Percentiles rank a stretch among this genome's conserved stretches.
These are phyloP conservation scores for Neophaeococcomyces mojaviensis DNA, from an alignment of 2,329 filamentous ascomycete genomes.

Conservation along the genomic window DNA sequence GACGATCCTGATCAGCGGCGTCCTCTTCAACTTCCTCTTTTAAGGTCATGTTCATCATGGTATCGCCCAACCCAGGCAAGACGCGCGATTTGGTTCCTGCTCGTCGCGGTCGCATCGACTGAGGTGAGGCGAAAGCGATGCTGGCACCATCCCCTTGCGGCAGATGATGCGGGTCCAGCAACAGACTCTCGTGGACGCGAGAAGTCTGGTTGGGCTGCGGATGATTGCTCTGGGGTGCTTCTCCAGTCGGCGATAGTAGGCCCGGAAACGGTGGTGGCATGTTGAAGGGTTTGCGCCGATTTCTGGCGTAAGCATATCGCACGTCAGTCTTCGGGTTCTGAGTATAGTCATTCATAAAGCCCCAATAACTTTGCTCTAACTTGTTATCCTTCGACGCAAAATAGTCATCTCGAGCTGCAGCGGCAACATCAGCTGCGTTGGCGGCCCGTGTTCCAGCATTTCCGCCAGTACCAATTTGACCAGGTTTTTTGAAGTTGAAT, in stretches of 20 bases:
- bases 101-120: slow-evolving; percentile 12
- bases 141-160: slow-evolving; percentile 30
- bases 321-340: slow-evolving; percentile 63
- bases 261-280: slow-evolving; percentile 69
- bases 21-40: slow-evolving; percentile 30
- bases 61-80: slow-evolving; percentile 18
- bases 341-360: slow-evolving; percentile 88
- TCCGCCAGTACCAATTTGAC: slow-evolving; percentile 38
- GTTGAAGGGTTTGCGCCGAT: slow-evolving; percentile 54
- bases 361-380: slow-evolving; percentile 95
- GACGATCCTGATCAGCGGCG: not conserved
- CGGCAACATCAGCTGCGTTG: slow-evolving; percentile 13
- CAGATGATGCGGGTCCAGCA: slow-evolving; percentile 42
- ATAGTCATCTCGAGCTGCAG: slow-evolving; percentile 62
- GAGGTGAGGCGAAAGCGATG: slow-evolving; percentile 25
- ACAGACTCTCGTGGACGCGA: slow-evolving; percentile 36
- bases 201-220: slow-evolving; percentile 11
- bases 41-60: slow-evolving; percentile 31
- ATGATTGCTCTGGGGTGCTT: slow-evolving; percentile 7
- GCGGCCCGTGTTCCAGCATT: slow-evolving; percentile 7
- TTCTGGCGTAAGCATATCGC: slow-evolving; percentile 49
- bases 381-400: slow-evolving; percentile 94
- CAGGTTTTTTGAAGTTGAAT: slow-evolving; percentile 87
- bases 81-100: slow-evolving; percentile 38
- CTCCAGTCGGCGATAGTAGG: slow-evolving; percentile 49